Conservation (phyloP, 768 basidiomycete species). For the Ramaria rubella region DNA sequence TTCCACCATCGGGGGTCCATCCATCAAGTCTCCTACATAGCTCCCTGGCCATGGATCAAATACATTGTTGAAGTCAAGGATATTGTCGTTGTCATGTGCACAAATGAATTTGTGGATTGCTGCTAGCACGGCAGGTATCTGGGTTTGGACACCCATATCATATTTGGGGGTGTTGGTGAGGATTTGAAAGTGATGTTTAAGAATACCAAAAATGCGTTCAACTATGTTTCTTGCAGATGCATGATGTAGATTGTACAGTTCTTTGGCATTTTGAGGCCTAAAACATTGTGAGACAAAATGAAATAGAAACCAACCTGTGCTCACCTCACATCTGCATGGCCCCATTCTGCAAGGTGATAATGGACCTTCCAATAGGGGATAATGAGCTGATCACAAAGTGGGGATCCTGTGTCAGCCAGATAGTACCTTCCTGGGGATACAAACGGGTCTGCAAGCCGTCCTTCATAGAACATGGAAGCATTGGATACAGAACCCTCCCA, state of each 20-base stretch:
- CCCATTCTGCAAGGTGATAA: no score
- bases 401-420: no score
- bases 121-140: conserved; percentile 2
- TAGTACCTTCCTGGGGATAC: conserved; percentile 4
- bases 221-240: conserved; percentile 17
- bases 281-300: neutral
- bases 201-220: conserved; percentile 17
- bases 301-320: neutral
- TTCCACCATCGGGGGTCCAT: neutral
- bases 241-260: conserved; percentile 23
- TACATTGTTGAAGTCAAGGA: neutral
- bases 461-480: conserved; percentile 1
- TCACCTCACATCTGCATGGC: no score
- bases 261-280: neutral
- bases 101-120: conserved; percentile 14
- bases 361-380: conserved; percentile 11
- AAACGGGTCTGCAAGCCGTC: neutral
- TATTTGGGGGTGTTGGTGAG: no score
- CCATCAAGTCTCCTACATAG: conserved; percentile 2
- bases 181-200: conserved; percentile 17
- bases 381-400: conserved; percentile 7
- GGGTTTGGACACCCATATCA: conserved; percentile 1
- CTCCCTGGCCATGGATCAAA: neutral
- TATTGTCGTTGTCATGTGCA: neutral
- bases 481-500: conserved; percentile 11